phyloP scores from a whole-genome alignment of 495 filamentous ascomycete species.

The Penicillium antarcticum region DNA sequence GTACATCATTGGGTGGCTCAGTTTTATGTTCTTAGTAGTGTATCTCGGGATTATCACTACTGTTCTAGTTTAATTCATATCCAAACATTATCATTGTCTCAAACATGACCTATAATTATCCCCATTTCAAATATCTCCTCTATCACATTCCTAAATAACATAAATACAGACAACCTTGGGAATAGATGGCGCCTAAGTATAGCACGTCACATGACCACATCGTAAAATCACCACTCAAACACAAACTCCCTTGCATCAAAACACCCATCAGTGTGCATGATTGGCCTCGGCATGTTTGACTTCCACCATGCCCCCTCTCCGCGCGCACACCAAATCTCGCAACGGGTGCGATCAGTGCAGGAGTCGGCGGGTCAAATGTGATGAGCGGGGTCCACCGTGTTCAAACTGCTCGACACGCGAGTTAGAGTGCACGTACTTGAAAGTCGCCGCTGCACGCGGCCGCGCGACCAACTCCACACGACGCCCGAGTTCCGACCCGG shows the following conservation, averaged over 20 bases:
- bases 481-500: not conserved
- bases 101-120: no score
- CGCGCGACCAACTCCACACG: not conserved
- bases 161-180: no score
- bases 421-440: conserved; percentile 30
- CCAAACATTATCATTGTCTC: no score
- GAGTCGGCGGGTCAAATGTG: conserved; percentile 48
- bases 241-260: not conserved
- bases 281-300: not conserved
- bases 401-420: conserved; percentile 32
- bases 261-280: not conserved
- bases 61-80: no score
- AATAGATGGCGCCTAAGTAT: no score
- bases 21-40: no score
- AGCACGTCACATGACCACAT: conserved; percentile 1
- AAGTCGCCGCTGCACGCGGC: conserved; percentile 8
- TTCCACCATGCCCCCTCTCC: conserved; percentile 24
- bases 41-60: no score
- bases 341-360: conserved; percentile 55
- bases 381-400: conserved; percentile 36
- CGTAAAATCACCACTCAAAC: not conserved
- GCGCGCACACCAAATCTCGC: conserved; percentile 54
- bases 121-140: no score
- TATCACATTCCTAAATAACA: no score
- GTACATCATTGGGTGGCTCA: no score